Conservation (phyloP, 2,329 filamentous ascomycete species). For the Claviceps sp. region DNA sequence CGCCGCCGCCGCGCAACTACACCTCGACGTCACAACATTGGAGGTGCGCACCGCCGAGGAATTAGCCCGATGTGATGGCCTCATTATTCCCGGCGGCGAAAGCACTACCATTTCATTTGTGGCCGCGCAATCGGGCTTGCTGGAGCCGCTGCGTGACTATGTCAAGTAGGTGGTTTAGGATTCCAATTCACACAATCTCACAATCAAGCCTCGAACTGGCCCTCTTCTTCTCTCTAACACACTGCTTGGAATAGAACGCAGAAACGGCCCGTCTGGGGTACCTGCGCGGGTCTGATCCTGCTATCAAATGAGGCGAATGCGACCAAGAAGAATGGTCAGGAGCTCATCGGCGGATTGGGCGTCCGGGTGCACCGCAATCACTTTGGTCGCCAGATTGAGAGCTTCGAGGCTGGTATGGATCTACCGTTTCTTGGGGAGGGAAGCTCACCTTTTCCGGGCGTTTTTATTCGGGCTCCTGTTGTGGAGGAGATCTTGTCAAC, state of each 20-base stretch:
- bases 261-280: conserved; percentile 84
- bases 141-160: conserved; percentile 77
- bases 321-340: conserved; percentile 82
- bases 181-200: not conserved
- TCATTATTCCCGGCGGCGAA: conserved; percentile 88
- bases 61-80: conserved; percentile 60
- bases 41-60: conserved; percentile 69
- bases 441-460: conserved; percentile 49
- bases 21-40: conserved; percentile 44
- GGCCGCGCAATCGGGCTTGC: conserved; percentile 63
- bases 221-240: not conserved
- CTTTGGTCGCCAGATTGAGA: conserved; percentile 87
- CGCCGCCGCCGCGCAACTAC: conserved; percentile 46
- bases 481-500: conserved; percentile 65
- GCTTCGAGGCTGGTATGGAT: conserved; percentile 64
- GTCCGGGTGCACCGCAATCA: conserved; percentile 89
- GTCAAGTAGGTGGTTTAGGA: conserved; percentile 50
- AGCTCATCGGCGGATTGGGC: conserved; percentile 81
- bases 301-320: conserved; percentile 78
- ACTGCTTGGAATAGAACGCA: conserved; percentile 37
- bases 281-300: conserved; percentile 86
- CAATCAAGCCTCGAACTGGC: not conserved
- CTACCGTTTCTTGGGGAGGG: conserved; percentile 51
- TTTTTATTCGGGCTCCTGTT: conserved; percentile 90
- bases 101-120: conserved; percentile 88